phyloP scores from a whole-genome alignment of 2,329 filamentous ascomycete genomes.

The Hypoxylon sp. region DNA sequence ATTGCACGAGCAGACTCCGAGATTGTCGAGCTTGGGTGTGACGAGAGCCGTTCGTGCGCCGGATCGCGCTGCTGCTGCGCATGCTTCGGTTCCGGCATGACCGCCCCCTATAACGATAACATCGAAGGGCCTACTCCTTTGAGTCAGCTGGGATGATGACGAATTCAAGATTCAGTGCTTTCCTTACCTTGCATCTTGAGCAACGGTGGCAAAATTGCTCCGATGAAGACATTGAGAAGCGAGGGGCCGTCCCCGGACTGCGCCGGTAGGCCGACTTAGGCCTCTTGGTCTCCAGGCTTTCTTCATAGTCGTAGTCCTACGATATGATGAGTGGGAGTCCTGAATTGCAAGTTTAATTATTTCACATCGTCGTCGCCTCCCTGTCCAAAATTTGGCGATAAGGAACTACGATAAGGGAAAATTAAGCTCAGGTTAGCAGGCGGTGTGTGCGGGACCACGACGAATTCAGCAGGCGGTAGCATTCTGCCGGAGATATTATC shows the following conservation, averaged over 20 bases:
- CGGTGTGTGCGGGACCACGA: slow-evolving; percentile 16
- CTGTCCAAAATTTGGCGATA: slow-evolving; percentile 42
- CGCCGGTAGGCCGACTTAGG: slow-evolving; percentile 47
- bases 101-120: slow-evolving; percentile 96
- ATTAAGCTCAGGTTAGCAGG: slow-evolving; percentile 23
- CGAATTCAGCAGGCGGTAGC: slow-evolving; percentile 22
- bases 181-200: slow-evolving; percentile 53
- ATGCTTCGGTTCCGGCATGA: slow-evolving; percentile 95
- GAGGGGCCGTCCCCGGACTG: slow-evolving; percentile 39
- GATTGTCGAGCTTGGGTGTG: slow-evolving; percentile 88
- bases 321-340: slow-evolving; percentile 6
- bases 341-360: slow-evolving; percentile 3
- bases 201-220: slow-evolving; percentile 53
- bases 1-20: slow-evolving; percentile 96
- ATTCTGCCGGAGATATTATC: slow-evolving; percentile 35
- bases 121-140: slow-evolving; percentile 76
- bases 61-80: slow-evolving; percentile 87
- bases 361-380: slow-evolving; percentile 15
- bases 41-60: slow-evolving; percentile 91
- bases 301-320: slow-evolving; percentile 48
- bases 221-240: slow-evolving; percentile 29
- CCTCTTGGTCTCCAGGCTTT: slow-evolving; percentile 53
- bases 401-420: slow-evolving; percentile 40
- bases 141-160: background rate
- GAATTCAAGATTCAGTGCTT: background rate